Percentiles rank a stretch among this genome's conserved stretches.
Evolutionary conservation across 2,329 filamentous ascomycete species (phyloP).

Genomic region (Alternaria dauci): DNA sequence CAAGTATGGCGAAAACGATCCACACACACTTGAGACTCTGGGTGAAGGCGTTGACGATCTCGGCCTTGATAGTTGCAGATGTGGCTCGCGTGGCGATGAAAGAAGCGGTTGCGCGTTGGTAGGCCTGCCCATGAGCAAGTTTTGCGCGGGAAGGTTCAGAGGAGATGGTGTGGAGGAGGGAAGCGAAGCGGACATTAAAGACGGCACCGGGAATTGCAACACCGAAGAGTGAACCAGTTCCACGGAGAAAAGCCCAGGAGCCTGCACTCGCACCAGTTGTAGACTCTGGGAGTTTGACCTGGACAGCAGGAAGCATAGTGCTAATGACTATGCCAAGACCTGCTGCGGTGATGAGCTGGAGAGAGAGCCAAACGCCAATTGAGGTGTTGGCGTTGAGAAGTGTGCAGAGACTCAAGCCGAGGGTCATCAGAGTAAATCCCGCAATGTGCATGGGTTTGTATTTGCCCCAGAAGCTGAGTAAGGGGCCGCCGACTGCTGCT

Average conservation of each 20-base stretch:
- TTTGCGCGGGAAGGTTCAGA: constrained; percentile 9
- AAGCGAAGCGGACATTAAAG: constrained; percentile 38
- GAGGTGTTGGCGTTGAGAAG: constrained; percentile 23
- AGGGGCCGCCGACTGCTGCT: constrained; percentile 30
- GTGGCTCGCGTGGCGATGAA: constrained; percentile 31
- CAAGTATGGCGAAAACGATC: constrained; percentile 47
- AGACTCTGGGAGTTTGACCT: constrained; percentile 37
- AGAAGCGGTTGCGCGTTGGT: constrained; percentile 33
- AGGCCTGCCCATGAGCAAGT: constrained; percentile 36
- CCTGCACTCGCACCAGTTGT: constrained; percentile 32
- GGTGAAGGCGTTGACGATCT: constrained; percentile 49
- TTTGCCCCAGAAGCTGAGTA: constrained; percentile 33
- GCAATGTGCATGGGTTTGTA: constrained; percentile 40
- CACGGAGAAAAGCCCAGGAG: constrained; percentile 43
- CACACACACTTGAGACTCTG: constrained; percentile 51
- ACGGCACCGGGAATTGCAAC: constrained; percentile 40
- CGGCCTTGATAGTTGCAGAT: constrained; percentile 4
- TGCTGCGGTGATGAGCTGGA: constrained; percentile 36
- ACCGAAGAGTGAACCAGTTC: constrained; percentile 40
- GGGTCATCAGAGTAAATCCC: constrained; percentile 33
- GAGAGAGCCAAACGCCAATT: constrained; percentile 26
- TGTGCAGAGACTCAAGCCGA: constrained; percentile 31
- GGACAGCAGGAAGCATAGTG: constrained; percentile 41
- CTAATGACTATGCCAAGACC: constrained; percentile 40
- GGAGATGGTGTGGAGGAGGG: constrained; percentile 21